These are phyloP conservation scores for Ottelia alismoides DNA, from an alignment of 106 monocot species.

Conservation along the genomic window DNA sequence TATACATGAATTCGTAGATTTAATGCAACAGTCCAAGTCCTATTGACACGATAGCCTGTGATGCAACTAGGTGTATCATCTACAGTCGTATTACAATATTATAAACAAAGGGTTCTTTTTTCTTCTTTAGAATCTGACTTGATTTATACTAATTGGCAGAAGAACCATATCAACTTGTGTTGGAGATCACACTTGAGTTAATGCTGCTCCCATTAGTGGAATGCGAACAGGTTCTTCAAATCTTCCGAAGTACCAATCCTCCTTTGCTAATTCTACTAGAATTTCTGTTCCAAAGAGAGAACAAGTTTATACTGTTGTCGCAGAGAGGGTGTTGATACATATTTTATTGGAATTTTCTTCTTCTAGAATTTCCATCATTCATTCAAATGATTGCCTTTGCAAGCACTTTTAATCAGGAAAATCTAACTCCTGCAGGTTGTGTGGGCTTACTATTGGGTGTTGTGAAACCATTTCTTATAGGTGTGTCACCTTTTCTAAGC, in stretches of 20 bases:
- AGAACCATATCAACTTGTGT: conserved; percentile 72
- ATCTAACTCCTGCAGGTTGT: conserved; percentile 90
- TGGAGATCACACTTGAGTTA: conserved; percentile 92
- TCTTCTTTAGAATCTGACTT: conserved; percentile 79
- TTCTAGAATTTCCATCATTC: conserved; percentile 72
- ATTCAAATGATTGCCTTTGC: conserved; percentile 71
- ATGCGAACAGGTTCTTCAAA: conserved; percentile 32
- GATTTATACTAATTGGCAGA: conserved; percentile 77
- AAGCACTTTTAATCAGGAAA: conserved; percentile 89
- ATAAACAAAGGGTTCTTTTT: conserved; percentile 76
- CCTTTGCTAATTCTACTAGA: conserved; percentile 26
- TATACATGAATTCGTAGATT: too few species aligned
- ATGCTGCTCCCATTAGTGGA: conserved; percentile 53
- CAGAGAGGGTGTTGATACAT: conserved; percentile 65
- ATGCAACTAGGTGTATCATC: too few species aligned
- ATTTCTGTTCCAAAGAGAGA: conserved; percentile 34
- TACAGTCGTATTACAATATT: too few species aligned
- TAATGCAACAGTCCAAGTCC: too few species aligned
- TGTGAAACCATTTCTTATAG: conserved; percentile 63
- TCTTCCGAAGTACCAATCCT: conserved; percentile 23
- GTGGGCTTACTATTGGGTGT: conserved; percentile 81
- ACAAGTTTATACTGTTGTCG: conserved; percentile 75
- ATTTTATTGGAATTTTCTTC: conserved; percentile 82
- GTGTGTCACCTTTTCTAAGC: conserved; percentile 71
- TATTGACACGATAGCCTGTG: too few species aligned